These are phyloP conservation scores for Colletotrichum simmondsii DNA, from an alignment of 2,329 filamentous ascomycete species.

Conservation along the genomic window DNA sequence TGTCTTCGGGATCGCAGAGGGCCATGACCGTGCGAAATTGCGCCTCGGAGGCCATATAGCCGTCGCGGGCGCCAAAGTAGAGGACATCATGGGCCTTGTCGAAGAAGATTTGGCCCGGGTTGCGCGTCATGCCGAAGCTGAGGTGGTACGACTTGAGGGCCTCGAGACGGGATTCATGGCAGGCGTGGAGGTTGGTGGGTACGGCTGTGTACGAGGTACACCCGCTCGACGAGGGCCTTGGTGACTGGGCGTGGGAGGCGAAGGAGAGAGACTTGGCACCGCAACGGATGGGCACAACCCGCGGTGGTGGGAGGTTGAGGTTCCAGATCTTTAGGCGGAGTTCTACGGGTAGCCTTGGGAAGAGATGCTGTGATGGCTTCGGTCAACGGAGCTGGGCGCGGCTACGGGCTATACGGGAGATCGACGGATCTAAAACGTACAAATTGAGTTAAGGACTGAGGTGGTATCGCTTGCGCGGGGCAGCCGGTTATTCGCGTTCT, in stretches of 20 bases:
- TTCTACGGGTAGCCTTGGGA: conserved; percentile 56
- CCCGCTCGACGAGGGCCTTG: conserved; percentile 40
- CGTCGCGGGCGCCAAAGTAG: conserved; percentile 57
- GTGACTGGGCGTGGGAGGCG: conserved; percentile 8
- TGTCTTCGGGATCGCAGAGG: conserved; percentile 53
- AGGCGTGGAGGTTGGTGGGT: conserved; percentile 57
- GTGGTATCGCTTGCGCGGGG: background rate
- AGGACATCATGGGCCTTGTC: conserved; percentile 54
- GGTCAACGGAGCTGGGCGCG: conserved; percentile 8
- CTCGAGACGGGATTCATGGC: conserved; percentile 57
- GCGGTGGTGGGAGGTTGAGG: conserved; percentile 53
- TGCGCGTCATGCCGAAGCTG: conserved; percentile 54
- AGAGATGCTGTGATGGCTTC: conserved; percentile 48
- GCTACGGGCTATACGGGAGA: conserved; percentile 7
- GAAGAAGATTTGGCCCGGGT: conserved; percentile 54
- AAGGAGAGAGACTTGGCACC: conserved; percentile 44
- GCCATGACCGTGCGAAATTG: conserved; percentile 57
- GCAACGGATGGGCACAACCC: conserved; percentile 56
- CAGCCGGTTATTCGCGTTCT: background rate
- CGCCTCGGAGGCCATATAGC: conserved; percentile 56
- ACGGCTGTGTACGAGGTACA: conserved; percentile 54
- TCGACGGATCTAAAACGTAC: conserved; percentile 33
- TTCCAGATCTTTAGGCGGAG: conserved; percentile 60
- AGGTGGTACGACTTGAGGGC: conserved; percentile 52
- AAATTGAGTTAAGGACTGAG: conserved; percentile 24